phyloP scores from a whole-genome alignment of 225 moss, liverwort and hornwort genomes.

The Thuidium tamariscinum region DNA sequence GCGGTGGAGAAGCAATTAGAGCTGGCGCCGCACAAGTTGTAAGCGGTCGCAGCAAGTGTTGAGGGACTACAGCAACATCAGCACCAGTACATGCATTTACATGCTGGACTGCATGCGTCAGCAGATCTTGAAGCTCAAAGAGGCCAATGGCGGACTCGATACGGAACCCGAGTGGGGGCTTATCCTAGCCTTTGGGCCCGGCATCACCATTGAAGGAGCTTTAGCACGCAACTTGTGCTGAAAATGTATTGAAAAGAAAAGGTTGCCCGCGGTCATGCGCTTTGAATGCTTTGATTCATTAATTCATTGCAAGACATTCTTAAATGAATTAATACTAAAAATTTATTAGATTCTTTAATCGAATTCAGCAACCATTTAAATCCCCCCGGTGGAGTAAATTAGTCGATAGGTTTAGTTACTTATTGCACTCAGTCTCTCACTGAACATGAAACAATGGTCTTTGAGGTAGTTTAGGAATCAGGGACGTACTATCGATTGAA shows the following conservation, averaged over 20 bases:
- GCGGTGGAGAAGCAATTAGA: constrained; percentile 62
- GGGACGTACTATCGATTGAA: neutral
- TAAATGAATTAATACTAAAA: no score
- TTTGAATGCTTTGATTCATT: neutral
- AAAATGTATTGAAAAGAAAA: neutral
- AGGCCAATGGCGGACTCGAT: constrained; percentile 16
- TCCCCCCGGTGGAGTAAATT: neutral
- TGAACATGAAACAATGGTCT: neutral
- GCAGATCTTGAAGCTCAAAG: constrained; percentile 41
- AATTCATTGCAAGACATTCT: neutral
- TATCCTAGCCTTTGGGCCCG: constrained; percentile 84
- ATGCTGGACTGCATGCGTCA: constrained; percentile 92
- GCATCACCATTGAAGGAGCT: constrained; percentile 87
- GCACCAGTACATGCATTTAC: constrained; percentile 90
- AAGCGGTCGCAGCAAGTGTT: constrained; percentile 55
- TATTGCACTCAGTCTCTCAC: neutral
- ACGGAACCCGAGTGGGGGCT: constrained; percentile 87
- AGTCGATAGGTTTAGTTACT: no score
- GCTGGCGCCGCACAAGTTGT: constrained; percentile 65
- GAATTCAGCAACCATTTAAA: neutral
- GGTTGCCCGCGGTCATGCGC: neutral
- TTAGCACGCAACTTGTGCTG: constrained; percentile 73
- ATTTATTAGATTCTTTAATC: neutral
- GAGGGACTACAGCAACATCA: constrained; percentile 89
- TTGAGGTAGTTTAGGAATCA: neutral